Percentiles rank a stretch among this genome's conserved stretches.
Evolutionary conservation across 2,329 filamentous ascomycete genomes (phyloP).

Genomic region (Emergomyces africanus): DNA sequence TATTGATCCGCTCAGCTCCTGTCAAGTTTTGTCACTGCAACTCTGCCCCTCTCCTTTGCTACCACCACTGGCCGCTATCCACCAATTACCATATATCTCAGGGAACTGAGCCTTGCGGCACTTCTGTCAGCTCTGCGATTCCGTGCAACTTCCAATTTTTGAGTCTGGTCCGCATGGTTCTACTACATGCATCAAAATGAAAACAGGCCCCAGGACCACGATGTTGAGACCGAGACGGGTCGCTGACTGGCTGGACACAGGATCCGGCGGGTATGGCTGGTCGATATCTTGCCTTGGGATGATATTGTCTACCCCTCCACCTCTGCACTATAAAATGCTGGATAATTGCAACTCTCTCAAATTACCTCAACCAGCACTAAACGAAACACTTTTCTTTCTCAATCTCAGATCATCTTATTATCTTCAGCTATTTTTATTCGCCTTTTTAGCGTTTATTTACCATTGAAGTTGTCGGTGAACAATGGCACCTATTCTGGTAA

Average conservation of each 20-base stretch:
- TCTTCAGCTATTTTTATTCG: neutral
- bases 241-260: neutral
- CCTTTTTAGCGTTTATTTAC: neutral
- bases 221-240: neutral
- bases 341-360: neutral
- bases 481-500: constrained; percentile 2
- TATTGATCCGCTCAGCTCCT: neutral
- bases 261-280: neutral
- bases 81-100: neutral
- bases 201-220: neutral
- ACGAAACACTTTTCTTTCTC: neutral
- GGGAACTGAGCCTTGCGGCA: neutral
- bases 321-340: neutral
- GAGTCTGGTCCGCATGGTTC: neutral
- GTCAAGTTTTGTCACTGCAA: neutral
- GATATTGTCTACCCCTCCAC: neutral
- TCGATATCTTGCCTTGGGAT: neutral
- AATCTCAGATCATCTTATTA: neutral
- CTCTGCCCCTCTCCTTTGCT: neutral
- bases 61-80: neutral
- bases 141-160: neutral
- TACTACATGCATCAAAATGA: neutral
- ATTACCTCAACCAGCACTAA: neutral
- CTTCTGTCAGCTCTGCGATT: neutral
- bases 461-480: neutral